phyloP scores from a whole-genome alignment of 345 rosid genomes.

The Nasturtium officinale region DNA sequence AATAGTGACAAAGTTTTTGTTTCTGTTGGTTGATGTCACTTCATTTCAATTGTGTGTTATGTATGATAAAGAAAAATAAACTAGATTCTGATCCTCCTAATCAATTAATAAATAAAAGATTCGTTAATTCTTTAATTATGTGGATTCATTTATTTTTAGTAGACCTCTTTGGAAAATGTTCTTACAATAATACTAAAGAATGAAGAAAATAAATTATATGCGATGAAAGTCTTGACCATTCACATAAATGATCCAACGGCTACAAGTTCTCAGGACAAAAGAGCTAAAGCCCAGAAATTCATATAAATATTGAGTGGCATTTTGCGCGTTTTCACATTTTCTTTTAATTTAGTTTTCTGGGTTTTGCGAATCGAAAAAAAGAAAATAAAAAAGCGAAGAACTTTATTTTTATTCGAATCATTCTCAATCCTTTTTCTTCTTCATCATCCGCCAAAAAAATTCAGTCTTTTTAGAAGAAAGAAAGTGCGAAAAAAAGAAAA shows the following conservation, averaged over 20 bases:
- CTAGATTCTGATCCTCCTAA: slow-evolving; percentile 20
- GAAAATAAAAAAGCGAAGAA: slow-evolving; percentile 8
- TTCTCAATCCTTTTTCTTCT: slow-evolving; percentile 39
- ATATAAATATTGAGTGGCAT: slow-evolving; percentile 38
- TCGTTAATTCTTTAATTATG: too few relatives aligned
- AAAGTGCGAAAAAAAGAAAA: slow-evolving; percentile 12
- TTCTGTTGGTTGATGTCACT: not conserved
- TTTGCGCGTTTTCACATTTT: slow-evolving; percentile 42
- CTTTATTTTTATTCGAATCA: slow-evolving; percentile 45
- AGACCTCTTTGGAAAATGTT: slow-evolving; percentile 32
- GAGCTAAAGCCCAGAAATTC: slow-evolving; percentile 3
- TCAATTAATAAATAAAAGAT: not conserved
- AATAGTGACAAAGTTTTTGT: not conserved
- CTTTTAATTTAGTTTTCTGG: slow-evolving; percentile 24
- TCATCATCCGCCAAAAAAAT: slow-evolving; percentile 37
- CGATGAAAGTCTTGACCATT: slow-evolving; percentile 24
- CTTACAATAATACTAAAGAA: slow-evolving; percentile 1
- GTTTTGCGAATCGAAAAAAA: slow-evolving; percentile 30
- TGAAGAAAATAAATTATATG: not conserved
- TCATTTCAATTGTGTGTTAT: not conserved
- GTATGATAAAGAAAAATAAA: not conserved
- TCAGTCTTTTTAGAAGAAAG: slow-evolving; percentile 27
- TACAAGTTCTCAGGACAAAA: slow-evolving; percentile 9
- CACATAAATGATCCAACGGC: slow-evolving; percentile 42
- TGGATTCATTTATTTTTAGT: not conserved